phyloP scores from a whole-genome alignment of 2,329 filamentous ascomycete genomes.

The Stagonosporopsis chrysanthemi region DNA sequence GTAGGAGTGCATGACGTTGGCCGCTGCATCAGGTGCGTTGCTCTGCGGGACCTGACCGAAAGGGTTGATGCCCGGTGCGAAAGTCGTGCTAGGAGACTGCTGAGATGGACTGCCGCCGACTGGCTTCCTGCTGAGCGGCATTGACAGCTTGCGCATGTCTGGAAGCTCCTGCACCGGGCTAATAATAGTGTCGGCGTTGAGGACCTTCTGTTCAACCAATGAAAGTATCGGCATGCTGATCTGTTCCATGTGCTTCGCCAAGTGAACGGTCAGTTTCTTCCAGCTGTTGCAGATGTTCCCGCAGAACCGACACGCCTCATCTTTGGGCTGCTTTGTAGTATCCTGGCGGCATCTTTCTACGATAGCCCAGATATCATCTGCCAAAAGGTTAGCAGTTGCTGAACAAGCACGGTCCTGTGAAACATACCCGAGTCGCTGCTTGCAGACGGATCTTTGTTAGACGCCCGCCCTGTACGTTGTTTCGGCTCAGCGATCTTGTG shows the following conservation, averaged over 20 bases:
- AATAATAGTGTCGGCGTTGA: constrained; percentile 48
- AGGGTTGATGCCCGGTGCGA: constrained; percentile 44
- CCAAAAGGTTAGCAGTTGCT: constrained; percentile 21
- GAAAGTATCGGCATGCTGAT: constrained; percentile 81
- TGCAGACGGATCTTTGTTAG: constrained; percentile 39
- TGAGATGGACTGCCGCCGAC: constrained; percentile 36
- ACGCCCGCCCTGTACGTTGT: constrained; percentile 68
- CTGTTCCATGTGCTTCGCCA: constrained; percentile 94
- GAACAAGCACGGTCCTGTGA: neutral
- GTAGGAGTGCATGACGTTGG: constrained; percentile 49
- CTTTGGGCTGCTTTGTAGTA: constrained; percentile 69
- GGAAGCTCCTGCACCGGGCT: constrained; percentile 49
- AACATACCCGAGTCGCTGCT: constrained; percentile 38
- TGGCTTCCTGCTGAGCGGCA: constrained; percentile 38
- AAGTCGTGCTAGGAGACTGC: constrained; percentile 39
- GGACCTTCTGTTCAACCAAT: constrained; percentile 50
- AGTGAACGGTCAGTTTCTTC: constrained; percentile 93
- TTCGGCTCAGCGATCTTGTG: constrained; percentile 87
- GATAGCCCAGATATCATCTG: constrained; percentile 75
- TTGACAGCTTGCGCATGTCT: constrained; percentile 43
- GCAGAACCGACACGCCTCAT: constrained; percentile 89
- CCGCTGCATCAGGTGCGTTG: constrained; percentile 30
- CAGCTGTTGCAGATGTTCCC: constrained; percentile 80
- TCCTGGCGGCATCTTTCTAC: constrained; percentile 80
- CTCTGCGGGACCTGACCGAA: constrained; percentile 38